A percentile compares a stretch with the other conserved stretches of the same genome.
phyloP scores from a whole-genome alignment of 371 early-diverging fungal species.

The Rhizopus sp. region DNA sequence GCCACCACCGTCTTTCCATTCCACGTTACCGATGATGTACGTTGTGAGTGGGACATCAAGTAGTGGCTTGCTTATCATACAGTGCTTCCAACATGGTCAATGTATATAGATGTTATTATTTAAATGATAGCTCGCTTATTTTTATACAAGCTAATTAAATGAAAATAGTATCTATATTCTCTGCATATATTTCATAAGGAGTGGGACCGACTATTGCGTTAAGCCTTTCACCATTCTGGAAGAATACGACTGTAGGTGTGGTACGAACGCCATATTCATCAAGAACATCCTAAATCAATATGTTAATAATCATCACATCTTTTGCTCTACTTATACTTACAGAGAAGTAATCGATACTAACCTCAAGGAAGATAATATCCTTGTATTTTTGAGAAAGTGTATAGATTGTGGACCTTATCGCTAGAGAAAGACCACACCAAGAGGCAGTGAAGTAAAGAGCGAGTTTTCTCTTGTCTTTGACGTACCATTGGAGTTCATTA shows the following conservation, averaged over 20 bases:
- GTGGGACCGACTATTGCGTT: conserved; percentile 78
- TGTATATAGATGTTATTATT: too few relatives aligned
- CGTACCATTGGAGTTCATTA: conserved; percentile 33
- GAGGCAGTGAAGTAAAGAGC: conserved; percentile 68
- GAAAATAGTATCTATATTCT: too few relatives aligned
- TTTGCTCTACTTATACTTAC: conserved; percentile 33
- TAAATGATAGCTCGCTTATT: too few relatives aligned
- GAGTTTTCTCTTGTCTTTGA: conserved; percentile 32
- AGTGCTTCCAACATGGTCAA: too few relatives aligned
- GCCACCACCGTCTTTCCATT: too few relatives aligned
- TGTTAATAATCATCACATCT: background rate
- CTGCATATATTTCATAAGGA: conserved; percentile 21
- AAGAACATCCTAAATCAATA: conserved; percentile 62
- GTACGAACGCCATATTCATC: conserved; percentile 68
- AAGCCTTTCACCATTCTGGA: conserved; percentile 68
- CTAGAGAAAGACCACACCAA: conserved; percentile 88
- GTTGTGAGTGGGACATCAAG: too few relatives aligned
- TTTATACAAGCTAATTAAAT: too few relatives aligned
- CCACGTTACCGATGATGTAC: too few relatives aligned
- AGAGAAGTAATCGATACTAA: conserved; percentile 75
- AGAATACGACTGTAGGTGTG: conserved; percentile 92
- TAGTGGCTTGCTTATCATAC: too few relatives aligned
- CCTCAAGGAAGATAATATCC: conserved; percentile 76
- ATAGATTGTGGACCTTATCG: conserved; percentile 76
- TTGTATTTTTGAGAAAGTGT: conserved; percentile 55